These are phyloP conservation scores for Zasmidium cellare DNA, from an alignment of 2,329 filamentous ascomycete species.

Conservation along the genomic window DNA sequence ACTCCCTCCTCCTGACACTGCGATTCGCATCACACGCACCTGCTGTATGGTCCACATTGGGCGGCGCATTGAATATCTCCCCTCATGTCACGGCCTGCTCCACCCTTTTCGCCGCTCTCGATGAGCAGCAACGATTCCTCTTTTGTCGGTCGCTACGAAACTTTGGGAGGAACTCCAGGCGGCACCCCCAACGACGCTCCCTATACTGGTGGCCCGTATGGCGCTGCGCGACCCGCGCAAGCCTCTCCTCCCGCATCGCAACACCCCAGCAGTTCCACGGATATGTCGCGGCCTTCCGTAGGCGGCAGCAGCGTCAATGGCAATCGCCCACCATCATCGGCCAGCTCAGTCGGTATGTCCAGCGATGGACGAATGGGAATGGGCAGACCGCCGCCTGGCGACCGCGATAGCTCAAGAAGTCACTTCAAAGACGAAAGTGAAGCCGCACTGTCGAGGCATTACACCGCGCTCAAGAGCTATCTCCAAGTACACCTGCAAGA, in stretches of 20 bases:
- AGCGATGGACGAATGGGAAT: slow-evolving; percentile 66
- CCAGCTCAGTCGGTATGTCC: slow-evolving; percentile 81
- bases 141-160: slow-evolving; percentile 30
- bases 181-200: slow-evolving; percentile 25
- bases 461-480: slow-evolving; percentile 74
- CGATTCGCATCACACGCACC: not conserved
- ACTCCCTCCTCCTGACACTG: not conserved
- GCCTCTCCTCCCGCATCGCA: slow-evolving; percentile 37
- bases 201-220: slow-evolving; percentile 32
- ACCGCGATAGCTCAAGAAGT: slow-evolving; percentile 56
- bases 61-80: not conserved
- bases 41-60: slow-evolving; percentile 4
- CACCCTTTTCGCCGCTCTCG: slow-evolving; percentile 71
- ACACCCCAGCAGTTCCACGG: slow-evolving; percentile 41
- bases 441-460: slow-evolving; percentile 75
- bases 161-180: slow-evolving; percentile 12
- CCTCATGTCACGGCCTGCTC: slow-evolving; percentile 4
- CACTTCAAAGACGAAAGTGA: slow-evolving; percentile 54
- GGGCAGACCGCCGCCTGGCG: slow-evolving; percentile 15
- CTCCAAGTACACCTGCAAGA: slow-evolving; percentile 70
- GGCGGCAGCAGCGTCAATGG: slow-evolving; percentile 39
- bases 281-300: slow-evolving; percentile 54
- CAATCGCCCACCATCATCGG: slow-evolving; percentile 71
- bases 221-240: slow-evolving; percentile 29
- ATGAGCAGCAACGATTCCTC: slow-evolving; percentile 72